These are phyloP conservation scores for Candida corydali DNA, from an alignment of 805 yeast species.

Conservation along the genomic window DNA sequence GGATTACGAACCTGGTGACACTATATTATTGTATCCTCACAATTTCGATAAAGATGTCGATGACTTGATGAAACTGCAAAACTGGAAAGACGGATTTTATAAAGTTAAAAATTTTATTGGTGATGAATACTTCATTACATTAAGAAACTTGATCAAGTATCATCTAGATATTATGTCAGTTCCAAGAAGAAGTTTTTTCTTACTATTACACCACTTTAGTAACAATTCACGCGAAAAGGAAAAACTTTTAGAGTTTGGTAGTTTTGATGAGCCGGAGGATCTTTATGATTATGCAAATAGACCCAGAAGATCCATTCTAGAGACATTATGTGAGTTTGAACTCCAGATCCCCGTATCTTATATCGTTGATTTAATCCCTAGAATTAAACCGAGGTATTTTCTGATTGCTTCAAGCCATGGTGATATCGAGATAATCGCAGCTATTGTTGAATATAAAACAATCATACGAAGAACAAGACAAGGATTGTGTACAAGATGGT, in stretches of 20 bases:
- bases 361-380: conserved; percentile 73
- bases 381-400: conserved; percentile 74
- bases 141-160: conserved; percentile 67
- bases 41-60: conserved; percentile 66
- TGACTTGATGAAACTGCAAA: conserved; percentile 58
- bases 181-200: conserved; percentile 82
- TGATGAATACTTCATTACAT: conserved; percentile 62
- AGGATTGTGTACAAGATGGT: conserved; percentile 82
- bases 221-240: conserved; percentile 58
- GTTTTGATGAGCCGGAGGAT: conserved; percentile 72
- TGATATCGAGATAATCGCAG: conserved; percentile 66
- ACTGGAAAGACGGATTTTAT: conserved; percentile 56
- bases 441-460: conserved; percentile 84
- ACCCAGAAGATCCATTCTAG: conserved; percentile 84
- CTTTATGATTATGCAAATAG: conserved; percentile 88
- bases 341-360: conserved; percentile 72
- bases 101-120: conserved; percentile 28
- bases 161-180: conserved; percentile 80
- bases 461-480: conserved; percentile 67
- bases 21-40: conserved; percentile 69
- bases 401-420: conserved; percentile 66
- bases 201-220: conserved; percentile 63
- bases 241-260: conserved; percentile 70
- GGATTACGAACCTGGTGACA: conserved; percentile 72
- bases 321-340: conserved; percentile 75